Conservation (phyloP, 1,139 yeast species). For the Pichia terricola region DNA sequence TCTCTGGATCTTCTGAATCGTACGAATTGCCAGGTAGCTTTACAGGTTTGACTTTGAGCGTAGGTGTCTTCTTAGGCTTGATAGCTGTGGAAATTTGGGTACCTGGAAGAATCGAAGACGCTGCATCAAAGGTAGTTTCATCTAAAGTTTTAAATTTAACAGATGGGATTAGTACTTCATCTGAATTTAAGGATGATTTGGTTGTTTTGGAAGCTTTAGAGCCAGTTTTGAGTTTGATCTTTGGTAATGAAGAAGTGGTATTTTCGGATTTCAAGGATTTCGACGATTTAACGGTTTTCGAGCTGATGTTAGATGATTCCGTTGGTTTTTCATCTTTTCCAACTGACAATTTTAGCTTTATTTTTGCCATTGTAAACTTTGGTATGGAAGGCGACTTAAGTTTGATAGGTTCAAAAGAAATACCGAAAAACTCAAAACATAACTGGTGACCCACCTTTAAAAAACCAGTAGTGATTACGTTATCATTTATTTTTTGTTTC, state of each 20-base stretch:
- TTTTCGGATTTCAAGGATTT: not conserved
- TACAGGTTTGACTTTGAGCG: constrained; percentile 72
- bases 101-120: not conserved
- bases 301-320: constrained; percentile 1
- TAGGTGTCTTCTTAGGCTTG: constrained; percentile 34
- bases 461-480: too few species aligned
- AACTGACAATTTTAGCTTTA: constrained; percentile 13
- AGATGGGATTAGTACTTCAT: constrained; percentile 11
- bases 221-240: constrained; percentile 25
- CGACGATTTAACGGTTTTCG: not conserved
- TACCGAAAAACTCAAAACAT: too few species aligned
- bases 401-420: too few species aligned
- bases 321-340: constrained; percentile 9
- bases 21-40: constrained; percentile 91
- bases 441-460: too few species aligned
- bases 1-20: constrained; percentile 93
- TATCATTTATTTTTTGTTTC: too few species aligned
- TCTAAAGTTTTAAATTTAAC: constrained; percentile 19
- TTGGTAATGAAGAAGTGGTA: constrained; percentile 13
- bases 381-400: too few species aligned
- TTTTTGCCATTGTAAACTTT: constrained; percentile 11
- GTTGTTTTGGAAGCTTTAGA: not conserved
- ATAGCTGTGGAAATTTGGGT: not conserved
- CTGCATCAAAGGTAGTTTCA: not conserved
- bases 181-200: constrained; percentile 6